Evolutionary conservation across 2,329 filamentous ascomycete genomes (phyloP).

Genomic region (Cladophialophora exuberans): DNA sequence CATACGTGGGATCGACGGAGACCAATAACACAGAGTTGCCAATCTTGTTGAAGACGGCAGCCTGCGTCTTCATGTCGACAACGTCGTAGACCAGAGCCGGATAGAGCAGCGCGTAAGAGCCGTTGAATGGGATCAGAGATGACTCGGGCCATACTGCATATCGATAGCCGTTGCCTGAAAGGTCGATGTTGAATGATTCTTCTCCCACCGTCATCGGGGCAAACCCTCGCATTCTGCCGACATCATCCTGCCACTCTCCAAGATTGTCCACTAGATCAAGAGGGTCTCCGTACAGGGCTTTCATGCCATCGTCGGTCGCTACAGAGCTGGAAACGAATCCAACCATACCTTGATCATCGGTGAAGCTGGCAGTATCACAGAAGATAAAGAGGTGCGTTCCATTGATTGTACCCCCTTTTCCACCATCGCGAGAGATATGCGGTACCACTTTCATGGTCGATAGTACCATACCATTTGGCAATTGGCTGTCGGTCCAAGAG

Average conservation of each 20-base stretch:
- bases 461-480: slow-evolving; percentile 24
- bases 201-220: slow-evolving; percentile 38
- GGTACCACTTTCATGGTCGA: slow-evolving; percentile 31
- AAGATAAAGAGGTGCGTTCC: slow-evolving; percentile 40
- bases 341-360: slow-evolving; percentile 32
- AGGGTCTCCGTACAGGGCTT: slow-evolving; percentile 33
- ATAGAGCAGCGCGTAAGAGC: slow-evolving; percentile 35
- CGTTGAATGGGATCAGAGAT: slow-evolving; percentile 37
- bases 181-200: slow-evolving; percentile 37
- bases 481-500: slow-evolving; percentile 19
- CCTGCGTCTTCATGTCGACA: slow-evolving; percentile 35
- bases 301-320: slow-evolving; percentile 36
- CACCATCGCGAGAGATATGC: slow-evolving; percentile 38
- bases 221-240: slow-evolving; percentile 38
- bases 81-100: slow-evolving; percentile 39
- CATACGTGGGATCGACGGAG: slow-evolving; percentile 34
- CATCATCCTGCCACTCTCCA: slow-evolving; percentile 38
- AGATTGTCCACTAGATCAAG: slow-evolving; percentile 37
- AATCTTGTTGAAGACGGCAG: slow-evolving; percentile 35
- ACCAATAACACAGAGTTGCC: slow-evolving; percentile 37
- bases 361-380: slow-evolving; percentile 38
- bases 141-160: slow-evolving; percentile 41
- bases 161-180: slow-evolving; percentile 38
- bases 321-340: slow-evolving; percentile 39
- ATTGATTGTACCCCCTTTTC: slow-evolving; percentile 39